These are phyloP conservation scores for Cymbopogon citratus DNA, from an alignment of 176 grass and related monocot species.

Conservation along the genomic window DNA sequence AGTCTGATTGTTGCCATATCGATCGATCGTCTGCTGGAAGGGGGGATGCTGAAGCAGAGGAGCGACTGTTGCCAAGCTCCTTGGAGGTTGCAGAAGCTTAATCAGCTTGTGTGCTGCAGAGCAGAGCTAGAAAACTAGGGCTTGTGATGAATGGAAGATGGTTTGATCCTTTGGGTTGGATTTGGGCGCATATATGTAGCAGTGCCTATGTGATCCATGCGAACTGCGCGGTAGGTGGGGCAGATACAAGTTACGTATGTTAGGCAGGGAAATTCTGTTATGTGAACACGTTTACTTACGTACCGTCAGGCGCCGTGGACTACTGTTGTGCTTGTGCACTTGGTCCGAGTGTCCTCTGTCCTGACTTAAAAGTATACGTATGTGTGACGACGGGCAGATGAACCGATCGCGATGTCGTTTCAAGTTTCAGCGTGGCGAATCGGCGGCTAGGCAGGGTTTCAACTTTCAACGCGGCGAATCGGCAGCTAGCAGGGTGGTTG, in stretches of 20 bases:
- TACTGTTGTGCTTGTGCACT: background rate
- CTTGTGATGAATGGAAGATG: background rate
- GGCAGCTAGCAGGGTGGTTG: background rate
- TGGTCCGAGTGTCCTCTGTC: background rate
- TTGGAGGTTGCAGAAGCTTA: background rate
- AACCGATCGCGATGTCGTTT: no score
- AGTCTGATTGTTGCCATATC: slow-evolving; percentile 5
- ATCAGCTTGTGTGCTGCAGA: background rate
- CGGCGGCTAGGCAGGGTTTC: background rate
- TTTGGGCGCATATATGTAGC: background rate
- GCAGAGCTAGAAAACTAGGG: background rate
- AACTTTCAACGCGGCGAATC: background rate
- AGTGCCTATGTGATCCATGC: background rate
- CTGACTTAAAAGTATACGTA: no score
- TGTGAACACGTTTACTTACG: no score
- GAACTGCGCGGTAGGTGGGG: background rate
- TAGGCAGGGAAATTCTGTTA: background rate
- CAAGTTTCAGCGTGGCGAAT: no score
- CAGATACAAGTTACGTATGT: background rate
- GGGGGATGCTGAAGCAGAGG: background rate
- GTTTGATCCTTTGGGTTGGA: background rate
- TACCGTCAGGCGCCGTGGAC: no score
- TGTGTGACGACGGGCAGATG: no score
- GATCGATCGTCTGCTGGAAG: slow-evolving; percentile 16
- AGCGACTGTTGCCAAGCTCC: background rate